Conservation (phyloP, 192 early-diverging fungal genomes). For the Rhizoclosmatium globosum region DNA sequence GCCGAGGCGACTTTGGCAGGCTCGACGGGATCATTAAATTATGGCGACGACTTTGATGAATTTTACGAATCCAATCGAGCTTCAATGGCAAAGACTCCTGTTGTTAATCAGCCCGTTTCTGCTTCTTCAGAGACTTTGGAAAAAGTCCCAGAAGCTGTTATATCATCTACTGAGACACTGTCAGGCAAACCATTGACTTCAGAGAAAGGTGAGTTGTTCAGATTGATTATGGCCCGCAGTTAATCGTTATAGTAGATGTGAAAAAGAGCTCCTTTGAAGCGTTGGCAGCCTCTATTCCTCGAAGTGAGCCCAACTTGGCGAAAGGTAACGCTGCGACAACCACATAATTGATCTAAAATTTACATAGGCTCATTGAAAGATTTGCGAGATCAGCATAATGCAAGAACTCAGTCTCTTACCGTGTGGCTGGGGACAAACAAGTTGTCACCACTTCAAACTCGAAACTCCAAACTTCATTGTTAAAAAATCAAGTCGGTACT, state of each 20-base stretch:
- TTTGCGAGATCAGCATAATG: no score
- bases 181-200: background rate
- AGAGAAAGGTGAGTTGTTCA: background rate
- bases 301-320: background rate
- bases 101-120: background rate
- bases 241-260: background rate
- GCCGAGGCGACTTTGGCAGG: background rate
- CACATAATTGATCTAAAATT: background rate
- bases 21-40: background rate
- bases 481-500: no score
- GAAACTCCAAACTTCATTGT: no score
- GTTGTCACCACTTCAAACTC: no score
- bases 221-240: background rate
- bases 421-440: no score
- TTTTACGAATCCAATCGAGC: background rate
- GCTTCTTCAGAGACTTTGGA: background rate
- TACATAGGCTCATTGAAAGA: no score
- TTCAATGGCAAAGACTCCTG: background rate
- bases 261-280: background rate
- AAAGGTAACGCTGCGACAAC: no score
- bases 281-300: background rate
- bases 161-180: background rate
- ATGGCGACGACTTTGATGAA: slow-evolving; percentile 28
- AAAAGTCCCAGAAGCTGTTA: background rate
- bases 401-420: no score